A percentile compares a stretch with the other conserved stretches of the same genome.
phyloP scores from a whole-genome alignment of 2,329 filamentous ascomycete genomes.

The Onygena corvina region DNA sequence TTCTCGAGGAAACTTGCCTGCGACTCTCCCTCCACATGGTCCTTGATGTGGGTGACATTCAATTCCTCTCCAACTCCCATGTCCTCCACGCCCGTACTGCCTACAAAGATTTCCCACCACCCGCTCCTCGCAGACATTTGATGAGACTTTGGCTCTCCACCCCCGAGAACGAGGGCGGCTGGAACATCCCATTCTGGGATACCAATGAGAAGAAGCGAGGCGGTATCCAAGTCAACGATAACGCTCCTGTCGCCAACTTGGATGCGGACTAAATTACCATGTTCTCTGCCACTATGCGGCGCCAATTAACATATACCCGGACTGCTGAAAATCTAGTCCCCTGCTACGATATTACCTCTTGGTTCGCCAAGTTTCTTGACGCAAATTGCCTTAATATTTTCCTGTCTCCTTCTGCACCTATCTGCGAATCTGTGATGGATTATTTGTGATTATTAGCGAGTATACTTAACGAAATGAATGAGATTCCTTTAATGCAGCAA shows the following conservation, averaged over 20 bases:
- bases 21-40: constrained; percentile 70
- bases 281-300: neutral
- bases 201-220: constrained; percentile 73
- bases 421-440: neutral
- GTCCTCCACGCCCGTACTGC: constrained; percentile 69
- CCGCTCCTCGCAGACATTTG: constrained; percentile 60
- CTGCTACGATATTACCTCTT: constrained; percentile 2
- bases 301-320: neutral
- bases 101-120: constrained; percentile 60
- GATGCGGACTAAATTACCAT: constrained; percentile 56
- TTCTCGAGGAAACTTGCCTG: constrained; percentile 66
- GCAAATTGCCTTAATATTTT: neutral
- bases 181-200: constrained; percentile 73
- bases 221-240: constrained; percentile 78
- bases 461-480: neutral
- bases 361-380: neutral
- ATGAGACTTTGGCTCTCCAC: constrained; percentile 77
- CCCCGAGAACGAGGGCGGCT: constrained; percentile 70
- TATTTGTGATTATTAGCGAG: neutral
- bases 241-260: constrained; percentile 57
- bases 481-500: neutral
- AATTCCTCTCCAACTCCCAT: constrained; percentile 72
- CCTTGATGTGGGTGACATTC: constrained; percentile 75
- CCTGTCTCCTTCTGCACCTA: neutral
- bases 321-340: neutral